Evolutionary conservation across 2,329 filamentous ascomycete species (phyloP).

Genomic region (Aspergillus fructus): DNA sequence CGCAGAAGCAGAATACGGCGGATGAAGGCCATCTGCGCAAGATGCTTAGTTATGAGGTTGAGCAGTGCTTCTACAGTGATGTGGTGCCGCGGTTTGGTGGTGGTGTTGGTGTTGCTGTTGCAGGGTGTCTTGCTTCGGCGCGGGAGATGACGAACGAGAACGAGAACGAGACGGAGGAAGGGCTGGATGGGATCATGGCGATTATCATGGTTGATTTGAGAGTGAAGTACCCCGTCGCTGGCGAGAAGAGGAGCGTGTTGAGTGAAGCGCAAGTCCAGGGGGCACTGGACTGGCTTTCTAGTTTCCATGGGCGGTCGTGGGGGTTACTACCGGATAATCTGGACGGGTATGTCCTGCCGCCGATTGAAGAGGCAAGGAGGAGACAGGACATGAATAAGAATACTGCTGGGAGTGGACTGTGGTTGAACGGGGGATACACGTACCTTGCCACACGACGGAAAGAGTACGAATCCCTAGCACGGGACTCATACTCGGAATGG

Average conservation of each 20-base stretch:
- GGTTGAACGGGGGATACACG: constrained; percentile 68
- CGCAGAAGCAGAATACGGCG: constrained; percentile 27
- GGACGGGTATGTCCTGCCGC: constrained; percentile 45
- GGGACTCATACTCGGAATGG: constrained; percentile 57
- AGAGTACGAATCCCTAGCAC: constrained; percentile 54
- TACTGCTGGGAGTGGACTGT: constrained; percentile 40
- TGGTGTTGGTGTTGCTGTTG: constrained; percentile 48
- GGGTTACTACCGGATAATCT: constrained; percentile 25
- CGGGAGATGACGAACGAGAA: constrained; percentile 23
- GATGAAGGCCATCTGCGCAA: constrained; percentile 66
- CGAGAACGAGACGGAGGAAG: constrained; percentile 21
- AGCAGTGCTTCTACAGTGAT: constrained; percentile 64
- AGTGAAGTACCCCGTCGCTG: constrained; percentile 54
- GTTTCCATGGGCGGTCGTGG: constrained; percentile 61
- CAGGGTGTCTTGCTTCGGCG: constrained; percentile 51
- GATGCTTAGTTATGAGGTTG: constrained; percentile 65
- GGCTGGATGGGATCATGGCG: constrained; percentile 44
- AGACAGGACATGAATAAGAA: constrained; percentile 24
- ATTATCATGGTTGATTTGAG: constrained; percentile 60
- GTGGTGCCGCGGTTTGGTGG: constrained; percentile 52
- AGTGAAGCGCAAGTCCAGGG: constrained; percentile 50
- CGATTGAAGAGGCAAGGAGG: constrained; percentile 52
- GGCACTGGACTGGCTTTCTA: constrained; percentile 61
- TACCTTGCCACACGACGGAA: constrained; percentile 63
- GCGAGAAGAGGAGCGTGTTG: constrained; percentile 41